phyloP scores from a whole-genome alignment of 148 eudicot species.

The Silene uniflora region DNA sequence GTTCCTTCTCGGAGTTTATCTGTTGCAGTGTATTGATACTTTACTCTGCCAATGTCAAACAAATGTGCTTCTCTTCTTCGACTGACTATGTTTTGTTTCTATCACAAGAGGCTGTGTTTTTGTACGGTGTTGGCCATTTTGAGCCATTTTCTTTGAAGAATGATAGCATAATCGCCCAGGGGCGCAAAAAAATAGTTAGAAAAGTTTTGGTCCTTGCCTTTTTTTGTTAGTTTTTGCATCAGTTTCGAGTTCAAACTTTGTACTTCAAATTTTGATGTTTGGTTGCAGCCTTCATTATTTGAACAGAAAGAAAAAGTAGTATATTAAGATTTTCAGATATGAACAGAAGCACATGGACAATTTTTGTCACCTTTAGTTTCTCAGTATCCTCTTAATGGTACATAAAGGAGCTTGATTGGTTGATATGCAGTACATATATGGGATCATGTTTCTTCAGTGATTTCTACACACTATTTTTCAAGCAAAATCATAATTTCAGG shows the following conservation, averaged over 20 bases:
- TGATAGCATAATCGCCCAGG: not conserved
- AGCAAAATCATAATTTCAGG: not conserved
- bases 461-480: not conserved
- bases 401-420: not conserved
- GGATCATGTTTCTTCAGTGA: not conserved
- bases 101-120: not conserved
- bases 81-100: not conserved
- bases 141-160: not conserved
- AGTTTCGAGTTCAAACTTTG: not conserved
- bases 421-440: not conserved
- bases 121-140: not conserved
- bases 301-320: not conserved
- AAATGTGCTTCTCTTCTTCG: not conserved
- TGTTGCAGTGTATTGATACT: not conserved
- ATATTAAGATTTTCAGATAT: not conserved
- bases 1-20: not conserved
- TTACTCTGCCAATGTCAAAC: not conserved
- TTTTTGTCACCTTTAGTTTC: not conserved
- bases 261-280: not conserved
- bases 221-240: slow-evolving; percentile 5
- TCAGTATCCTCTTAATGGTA: not conserved
- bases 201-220: not conserved
- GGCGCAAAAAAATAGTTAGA: not conserved
- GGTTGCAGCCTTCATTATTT: not conserved
- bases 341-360: not conserved